These are phyloP conservation scores for Tetrapisispora arboricola DNA, from an alignment of 805 yeast genomes.

Conservation along the genomic window DNA sequence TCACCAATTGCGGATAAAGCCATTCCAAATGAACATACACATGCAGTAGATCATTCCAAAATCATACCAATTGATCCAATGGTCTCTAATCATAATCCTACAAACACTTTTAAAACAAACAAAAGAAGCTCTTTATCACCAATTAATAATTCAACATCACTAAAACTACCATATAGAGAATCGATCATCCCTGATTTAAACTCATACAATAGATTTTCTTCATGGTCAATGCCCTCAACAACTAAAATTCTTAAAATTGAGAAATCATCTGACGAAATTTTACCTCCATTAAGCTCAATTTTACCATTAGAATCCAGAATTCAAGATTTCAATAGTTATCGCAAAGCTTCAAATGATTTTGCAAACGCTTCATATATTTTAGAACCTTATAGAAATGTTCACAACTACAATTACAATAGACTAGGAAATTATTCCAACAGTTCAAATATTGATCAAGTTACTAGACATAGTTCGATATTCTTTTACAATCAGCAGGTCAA, in stretches of 20 bases:
- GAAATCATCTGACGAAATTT: background rate
- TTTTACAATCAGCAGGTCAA: background rate
- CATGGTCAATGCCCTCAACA: background rate
- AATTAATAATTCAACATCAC: background rate
- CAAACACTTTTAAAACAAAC: background rate
- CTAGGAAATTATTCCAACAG: background rate
- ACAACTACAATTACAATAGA: background rate
- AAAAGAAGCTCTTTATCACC: background rate
- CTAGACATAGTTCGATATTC: background rate
- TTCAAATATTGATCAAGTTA: background rate
- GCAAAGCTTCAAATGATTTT: background rate
- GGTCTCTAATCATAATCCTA: too few species aligned
- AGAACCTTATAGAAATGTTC: background rate
- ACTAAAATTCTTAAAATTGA: background rate
- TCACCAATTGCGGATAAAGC: too few species aligned
- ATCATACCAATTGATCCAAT: too few species aligned
- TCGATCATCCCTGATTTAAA: constrained; percentile 1
- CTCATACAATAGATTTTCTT: background rate
- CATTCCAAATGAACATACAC: too few species aligned
- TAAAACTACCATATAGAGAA: background rate
- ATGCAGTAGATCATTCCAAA: too few species aligned
- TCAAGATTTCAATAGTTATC: background rate
- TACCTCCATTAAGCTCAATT: constrained; percentile 3
- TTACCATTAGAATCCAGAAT: background rate
- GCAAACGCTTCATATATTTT: background rate